Evolutionary conservation across 2,329 filamentous ascomycete species (phyloP).

Genomic region (Pseudogymnoascus destructans): DNA sequence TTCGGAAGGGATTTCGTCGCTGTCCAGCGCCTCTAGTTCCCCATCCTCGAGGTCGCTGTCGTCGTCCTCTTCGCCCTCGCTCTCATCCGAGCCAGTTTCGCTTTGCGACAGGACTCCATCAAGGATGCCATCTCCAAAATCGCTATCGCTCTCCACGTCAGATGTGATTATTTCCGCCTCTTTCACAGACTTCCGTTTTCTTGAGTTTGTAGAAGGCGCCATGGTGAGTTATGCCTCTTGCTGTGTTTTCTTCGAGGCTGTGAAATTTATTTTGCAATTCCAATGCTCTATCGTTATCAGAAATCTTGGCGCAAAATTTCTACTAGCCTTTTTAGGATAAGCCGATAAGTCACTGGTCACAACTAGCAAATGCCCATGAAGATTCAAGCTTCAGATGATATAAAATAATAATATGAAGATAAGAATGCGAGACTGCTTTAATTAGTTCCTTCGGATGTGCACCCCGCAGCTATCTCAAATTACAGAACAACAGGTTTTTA

Average conservation of each 20-base stretch:
- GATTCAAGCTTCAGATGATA: background rate
- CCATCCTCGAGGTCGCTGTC: slow-evolving; percentile 33
- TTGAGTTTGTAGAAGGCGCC: slow-evolving; percentile 19
- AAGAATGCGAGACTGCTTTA: background rate
- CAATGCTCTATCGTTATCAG: slow-evolving; percentile 9
- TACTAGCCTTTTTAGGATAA: background rate
- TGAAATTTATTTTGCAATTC: slow-evolving; percentile 11
- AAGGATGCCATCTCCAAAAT: slow-evolving; percentile 41
- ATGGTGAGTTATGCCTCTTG: slow-evolving; percentile 15
- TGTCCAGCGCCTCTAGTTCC: slow-evolving; percentile 32
- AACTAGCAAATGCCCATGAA: background rate
- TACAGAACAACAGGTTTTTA: background rate
- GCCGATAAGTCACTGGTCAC: background rate
- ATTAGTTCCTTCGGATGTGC: background rate
- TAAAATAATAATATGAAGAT: background rate
- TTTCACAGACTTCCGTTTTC: slow-evolving; percentile 52
- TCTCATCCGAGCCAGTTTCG: slow-evolving; percentile 44
- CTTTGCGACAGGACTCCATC: slow-evolving; percentile 44
- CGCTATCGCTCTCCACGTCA: slow-evolving; percentile 44
- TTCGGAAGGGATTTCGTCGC: slow-evolving; percentile 36
- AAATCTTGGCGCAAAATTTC: slow-evolving; percentile 8
- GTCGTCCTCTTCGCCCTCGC: slow-evolving; percentile 32
- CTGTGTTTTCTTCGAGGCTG: slow-evolving; percentile 6
- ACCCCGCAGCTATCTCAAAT: background rate
- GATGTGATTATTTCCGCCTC: slow-evolving; percentile 37